Evolutionary conservation across 2,329 filamentous ascomycete genomes (phyloP).

Genomic region (Neophaeococcomyces mojaviensis): DNA sequence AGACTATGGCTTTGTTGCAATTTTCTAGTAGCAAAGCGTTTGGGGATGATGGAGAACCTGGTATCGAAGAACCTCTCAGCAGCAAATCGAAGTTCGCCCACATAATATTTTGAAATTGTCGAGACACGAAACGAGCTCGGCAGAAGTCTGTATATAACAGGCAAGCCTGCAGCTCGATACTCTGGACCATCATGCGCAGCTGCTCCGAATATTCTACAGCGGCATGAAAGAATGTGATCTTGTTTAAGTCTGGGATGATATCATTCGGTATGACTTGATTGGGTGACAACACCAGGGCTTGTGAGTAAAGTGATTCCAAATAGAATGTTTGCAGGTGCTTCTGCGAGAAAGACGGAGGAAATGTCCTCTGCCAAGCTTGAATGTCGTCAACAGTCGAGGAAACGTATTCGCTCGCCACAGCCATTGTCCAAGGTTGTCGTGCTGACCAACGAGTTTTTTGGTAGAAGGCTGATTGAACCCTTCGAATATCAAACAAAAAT

Average conservation of each 20-base stretch:
- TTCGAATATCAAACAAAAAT: slow-evolving; percentile 73
- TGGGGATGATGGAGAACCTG: slow-evolving; percentile 7
- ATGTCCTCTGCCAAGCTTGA: slow-evolving; percentile 67
- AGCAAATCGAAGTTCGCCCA: slow-evolving; percentile 45
- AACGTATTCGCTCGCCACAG: slow-evolving; percentile 51
- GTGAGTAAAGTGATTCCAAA: slow-evolving; percentile 83
- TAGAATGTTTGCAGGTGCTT: slow-evolving; percentile 71
- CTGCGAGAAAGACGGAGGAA: slow-evolving; percentile 58
- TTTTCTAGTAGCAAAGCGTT: slow-evolving; percentile 15
- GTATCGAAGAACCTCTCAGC: slow-evolving; percentile 22
- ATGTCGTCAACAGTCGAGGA: slow-evolving; percentile 50
- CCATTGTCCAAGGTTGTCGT: slow-evolving; percentile 61
- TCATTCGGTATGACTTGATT: slow-evolving; percentile 58
- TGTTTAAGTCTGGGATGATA: slow-evolving; percentile 65
- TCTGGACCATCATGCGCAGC: slow-evolving; percentile 60
- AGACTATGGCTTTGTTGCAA: slow-evolving; percentile 16
- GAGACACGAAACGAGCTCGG: slow-evolving; percentile 65
- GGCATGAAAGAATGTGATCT: slow-evolving; percentile 77
- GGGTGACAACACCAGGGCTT: slow-evolving; percentile 79
- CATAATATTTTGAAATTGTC: slow-evolving; percentile 50
- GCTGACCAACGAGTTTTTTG: slow-evolving; percentile 60
- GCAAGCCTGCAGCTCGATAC: slow-evolving; percentile 55
- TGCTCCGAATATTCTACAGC: slow-evolving; percentile 72
- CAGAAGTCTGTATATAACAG: slow-evolving; percentile 84
- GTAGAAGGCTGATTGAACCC: slow-evolving; percentile 81